These are phyloP conservation scores for Penicillium coprophilum DNA, from an alignment of 495 filamentous ascomycete species.

Conservation along the genomic window DNA sequence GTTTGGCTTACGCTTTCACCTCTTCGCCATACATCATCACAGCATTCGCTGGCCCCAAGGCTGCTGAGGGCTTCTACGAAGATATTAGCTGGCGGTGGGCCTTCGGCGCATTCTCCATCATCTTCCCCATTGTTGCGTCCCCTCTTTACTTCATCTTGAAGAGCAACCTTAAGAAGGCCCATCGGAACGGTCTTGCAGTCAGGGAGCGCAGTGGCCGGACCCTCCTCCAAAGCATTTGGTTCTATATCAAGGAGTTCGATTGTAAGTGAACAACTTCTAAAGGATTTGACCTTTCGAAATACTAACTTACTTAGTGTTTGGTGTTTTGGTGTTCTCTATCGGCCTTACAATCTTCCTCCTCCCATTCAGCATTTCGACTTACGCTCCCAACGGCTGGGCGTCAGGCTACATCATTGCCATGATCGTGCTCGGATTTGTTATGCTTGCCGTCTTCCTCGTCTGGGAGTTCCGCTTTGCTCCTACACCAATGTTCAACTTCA, in stretches of 20 bases:
- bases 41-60: conserved; percentile 31
- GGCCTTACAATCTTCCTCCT: conserved; percentile 61
- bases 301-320: conserved; percentile 33
- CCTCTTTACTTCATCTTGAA: conserved; percentile 50
- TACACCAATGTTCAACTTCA: conserved; percentile 52
- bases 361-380: conserved; percentile 52
- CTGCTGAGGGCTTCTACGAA: conserved; percentile 43
- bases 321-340: conserved; percentile 54
- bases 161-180: conserved; percentile 54
- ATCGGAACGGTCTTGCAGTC: conserved; percentile 33
- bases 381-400: conserved; percentile 44
- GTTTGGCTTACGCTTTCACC: conserved; percentile 56
- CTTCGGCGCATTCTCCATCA: conserved; percentile 57
- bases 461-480: conserved; percentile 57
- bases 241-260: conserved; percentile 59
- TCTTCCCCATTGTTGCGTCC: conserved; percentile 51
- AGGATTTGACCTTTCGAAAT: neutral
- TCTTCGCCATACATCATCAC: conserved; percentile 53
- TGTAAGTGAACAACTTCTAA: conserved; percentile 22
- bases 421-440: conserved; percentile 52
- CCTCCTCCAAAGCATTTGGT: conserved; percentile 38
- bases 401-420: conserved; percentile 53
- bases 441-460: conserved; percentile 53
- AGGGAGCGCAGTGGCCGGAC: conserved; percentile 39
- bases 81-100: conserved; percentile 57